Percentiles rank a stretch among this genome's conserved stretches.
These are phyloP conservation scores for Cephaloascus fragrans DNA, from an alignment of 805 yeast species.

Conservation along the genomic window DNA sequence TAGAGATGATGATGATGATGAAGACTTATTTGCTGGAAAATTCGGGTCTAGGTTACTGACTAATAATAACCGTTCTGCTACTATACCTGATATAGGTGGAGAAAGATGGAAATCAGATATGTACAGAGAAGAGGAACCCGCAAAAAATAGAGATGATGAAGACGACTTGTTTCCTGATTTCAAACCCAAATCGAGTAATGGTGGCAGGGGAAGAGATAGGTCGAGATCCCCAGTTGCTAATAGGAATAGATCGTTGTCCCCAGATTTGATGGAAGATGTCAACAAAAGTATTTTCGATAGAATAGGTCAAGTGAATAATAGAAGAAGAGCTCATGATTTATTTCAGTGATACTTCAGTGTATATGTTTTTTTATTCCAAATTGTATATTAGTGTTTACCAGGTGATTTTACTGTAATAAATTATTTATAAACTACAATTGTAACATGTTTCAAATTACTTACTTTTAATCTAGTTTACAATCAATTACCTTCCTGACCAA, in stretches of 20 bases:
- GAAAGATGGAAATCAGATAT: constrained; percentile 2
- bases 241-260: constrained; percentile 10
- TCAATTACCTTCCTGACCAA: constrained; percentile 93
- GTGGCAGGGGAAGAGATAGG: constrained; percentile 8
- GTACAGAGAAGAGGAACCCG: constrained; percentile 2
- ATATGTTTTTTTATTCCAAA: too few species aligned
- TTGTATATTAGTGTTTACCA: too few species aligned
- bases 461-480: constrained; percentile 1
- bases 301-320: constrained; percentile 1
- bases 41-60: constrained; percentile 4
- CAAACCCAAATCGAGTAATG: constrained; percentile 10
- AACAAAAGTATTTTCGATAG: not conserved
- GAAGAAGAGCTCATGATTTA: constrained; percentile 1
- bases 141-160: constrained; percentile 11
- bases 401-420: too few species aligned
- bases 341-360: not conserved
- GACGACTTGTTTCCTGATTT: constrained; percentile 22
- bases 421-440: constrained; percentile 1
- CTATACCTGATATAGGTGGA: constrained; percentile 1
- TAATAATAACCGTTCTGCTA: not conserved
- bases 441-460: not conserved
- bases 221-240: constrained; percentile 4
- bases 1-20: constrained; percentile 19
- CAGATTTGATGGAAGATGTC: constrained; percentile 5
- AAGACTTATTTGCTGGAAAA: constrained; percentile 21